These are phyloP conservation scores for Parsonsia alboflavescens DNA, from an alignment of 257 asterid genomes.

Conservation along the genomic window DNA sequence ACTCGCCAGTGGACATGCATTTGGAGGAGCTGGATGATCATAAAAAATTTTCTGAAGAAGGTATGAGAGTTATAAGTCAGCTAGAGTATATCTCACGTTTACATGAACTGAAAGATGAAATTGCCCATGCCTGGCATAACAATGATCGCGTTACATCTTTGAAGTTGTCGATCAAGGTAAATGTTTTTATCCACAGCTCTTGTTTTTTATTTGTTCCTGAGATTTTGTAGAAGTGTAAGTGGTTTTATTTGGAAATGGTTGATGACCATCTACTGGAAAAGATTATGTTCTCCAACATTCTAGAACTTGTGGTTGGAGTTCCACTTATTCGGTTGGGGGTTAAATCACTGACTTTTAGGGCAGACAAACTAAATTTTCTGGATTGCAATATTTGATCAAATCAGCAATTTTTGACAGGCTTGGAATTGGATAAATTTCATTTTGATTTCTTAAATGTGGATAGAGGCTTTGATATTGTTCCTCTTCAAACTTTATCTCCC, in stretches of 20 bases:
- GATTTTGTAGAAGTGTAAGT: background rate
- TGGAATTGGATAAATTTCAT: background rate
- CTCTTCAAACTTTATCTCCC: background rate
- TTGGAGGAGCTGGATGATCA: slow-evolving; percentile 57
- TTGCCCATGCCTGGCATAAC: slow-evolving; percentile 62
- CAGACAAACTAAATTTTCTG: background rate
- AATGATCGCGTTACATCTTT: slow-evolving; percentile 75
- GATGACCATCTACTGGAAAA: background rate
- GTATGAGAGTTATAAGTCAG: slow-evolving; percentile 47
- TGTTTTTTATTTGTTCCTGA: background rate
- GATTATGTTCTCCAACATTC: background rate
- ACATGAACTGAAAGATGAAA: slow-evolving; percentile 62
- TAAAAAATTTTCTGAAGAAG: slow-evolving; percentile 50
- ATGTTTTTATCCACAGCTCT: slow-evolving; percentile 13
- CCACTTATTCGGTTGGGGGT: background rate
- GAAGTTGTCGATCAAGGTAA: slow-evolving; percentile 80
- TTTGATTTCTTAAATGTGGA: background rate
- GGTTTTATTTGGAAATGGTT: background rate
- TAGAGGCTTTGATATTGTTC: background rate
- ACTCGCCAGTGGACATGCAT: slow-evolving; percentile 41
- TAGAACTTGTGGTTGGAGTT: background rate
- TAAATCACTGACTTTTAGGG: background rate
- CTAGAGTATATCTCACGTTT: slow-evolving; percentile 61
- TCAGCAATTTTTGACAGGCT: background rate
- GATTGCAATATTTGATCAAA: background rate